Evolutionary conservation across 805 yeast genomes (phyloP).

Genomic region (Ogataea angusta): DNA sequence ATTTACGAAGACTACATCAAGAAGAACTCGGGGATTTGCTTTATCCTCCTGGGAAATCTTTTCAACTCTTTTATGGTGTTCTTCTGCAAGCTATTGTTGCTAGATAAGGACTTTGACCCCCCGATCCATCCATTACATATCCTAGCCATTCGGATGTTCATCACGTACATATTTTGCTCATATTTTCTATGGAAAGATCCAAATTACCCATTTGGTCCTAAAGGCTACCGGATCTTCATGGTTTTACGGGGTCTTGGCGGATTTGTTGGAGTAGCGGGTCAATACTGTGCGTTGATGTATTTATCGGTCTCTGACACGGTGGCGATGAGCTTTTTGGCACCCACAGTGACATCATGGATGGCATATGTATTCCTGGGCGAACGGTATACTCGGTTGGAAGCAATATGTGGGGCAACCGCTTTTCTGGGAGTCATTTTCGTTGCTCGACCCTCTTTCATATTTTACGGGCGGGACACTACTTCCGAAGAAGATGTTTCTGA

Average conservation of each 20-base stretch:
- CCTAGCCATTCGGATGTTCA: constrained; percentile 68
- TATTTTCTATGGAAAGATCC: constrained; percentile 39
- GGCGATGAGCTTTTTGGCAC: constrained; percentile 73
- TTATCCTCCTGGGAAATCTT: constrained; percentile 61
- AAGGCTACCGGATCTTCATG: constrained; percentile 49
- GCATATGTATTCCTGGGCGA: constrained; percentile 71
- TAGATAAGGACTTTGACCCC: constrained; percentile 53
- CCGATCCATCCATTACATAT: constrained; percentile 80
- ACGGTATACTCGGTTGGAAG: constrained; percentile 62
- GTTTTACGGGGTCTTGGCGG: constrained; percentile 68
- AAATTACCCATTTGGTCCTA: constrained; percentile 70
- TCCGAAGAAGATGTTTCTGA: too few relatives aligned
- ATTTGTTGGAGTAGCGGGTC: constrained; percentile 74
- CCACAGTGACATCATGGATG: constrained; percentile 69
- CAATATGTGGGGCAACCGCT: constrained; percentile 63
- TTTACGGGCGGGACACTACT: constrained; percentile 22
- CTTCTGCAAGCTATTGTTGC: constrained; percentile 69
- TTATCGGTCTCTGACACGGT: constrained; percentile 79
- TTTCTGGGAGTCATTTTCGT: constrained; percentile 74
- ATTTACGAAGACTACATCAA: constrained; percentile 14
- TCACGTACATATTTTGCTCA: constrained; percentile 62
- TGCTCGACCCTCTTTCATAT: constrained; percentile 75
- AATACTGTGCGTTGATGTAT: constrained; percentile 71
- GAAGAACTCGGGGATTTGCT: constrained; percentile 53
- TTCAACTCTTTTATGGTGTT: constrained; percentile 77